Percentiles rank a stretch among this genome's conserved stretches.
Conservation (phyloP, 1,139 yeast genomes). For the Saccharomycopsis phalli region DNA sequence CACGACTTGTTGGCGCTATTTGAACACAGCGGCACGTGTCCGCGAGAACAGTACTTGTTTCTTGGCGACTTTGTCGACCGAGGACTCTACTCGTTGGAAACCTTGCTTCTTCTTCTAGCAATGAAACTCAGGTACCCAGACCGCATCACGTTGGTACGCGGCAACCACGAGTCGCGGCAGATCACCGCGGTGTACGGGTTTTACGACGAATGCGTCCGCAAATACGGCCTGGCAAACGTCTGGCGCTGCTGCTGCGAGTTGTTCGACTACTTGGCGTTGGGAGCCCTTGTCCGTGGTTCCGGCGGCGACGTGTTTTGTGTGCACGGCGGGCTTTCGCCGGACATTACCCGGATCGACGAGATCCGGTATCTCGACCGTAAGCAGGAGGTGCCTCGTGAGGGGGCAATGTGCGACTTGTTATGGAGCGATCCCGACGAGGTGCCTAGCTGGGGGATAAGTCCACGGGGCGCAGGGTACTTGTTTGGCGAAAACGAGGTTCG, state of each 20-base stretch:
- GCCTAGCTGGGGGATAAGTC: slow-evolving; percentile 98
- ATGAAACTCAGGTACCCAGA: slow-evolving; percentile 90
- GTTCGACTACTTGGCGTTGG: slow-evolving; percentile 88
- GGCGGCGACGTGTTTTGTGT: slow-evolving; percentile 60
- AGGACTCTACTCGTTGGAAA: slow-evolving; percentile 92
- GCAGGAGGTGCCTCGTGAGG: slow-evolving; percentile 98
- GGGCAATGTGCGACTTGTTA: slow-evolving; percentile 93
- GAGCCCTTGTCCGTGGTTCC: slow-evolving; percentile 76
- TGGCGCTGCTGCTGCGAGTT: slow-evolving; percentile 77
- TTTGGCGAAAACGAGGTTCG: slow-evolving; percentile 84
- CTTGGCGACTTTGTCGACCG: slow-evolving; percentile 95
- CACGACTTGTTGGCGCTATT: slow-evolving; percentile 88
- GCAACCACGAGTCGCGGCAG: slow-evolving; percentile 95
- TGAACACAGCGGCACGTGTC: slow-evolving; percentile 76
- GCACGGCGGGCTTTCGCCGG: slow-evolving; percentile 95
- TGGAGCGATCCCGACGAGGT: slow-evolving; percentile 99
- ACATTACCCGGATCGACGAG: slow-evolving; percentile 81
- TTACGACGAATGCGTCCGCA: slow-evolving; percentile 93
- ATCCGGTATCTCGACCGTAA: slow-evolving; percentile 78
- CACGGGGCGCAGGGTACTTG: slow-evolving; percentile 96
- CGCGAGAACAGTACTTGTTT: slow-evolving; percentile 70
- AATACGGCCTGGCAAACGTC: slow-evolving; percentile 91
- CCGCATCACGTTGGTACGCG: slow-evolving; percentile 86
- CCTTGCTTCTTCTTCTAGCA: slow-evolving; percentile 66
- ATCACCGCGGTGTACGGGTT: slow-evolving; percentile 97